A percentile compares a stretch with the other conserved stretches of the same genome.
These are phyloP conservation scores for Fraxinus dipetala DNA, from an alignment of 305 asterid genomes.

Conservation along the genomic window DNA sequence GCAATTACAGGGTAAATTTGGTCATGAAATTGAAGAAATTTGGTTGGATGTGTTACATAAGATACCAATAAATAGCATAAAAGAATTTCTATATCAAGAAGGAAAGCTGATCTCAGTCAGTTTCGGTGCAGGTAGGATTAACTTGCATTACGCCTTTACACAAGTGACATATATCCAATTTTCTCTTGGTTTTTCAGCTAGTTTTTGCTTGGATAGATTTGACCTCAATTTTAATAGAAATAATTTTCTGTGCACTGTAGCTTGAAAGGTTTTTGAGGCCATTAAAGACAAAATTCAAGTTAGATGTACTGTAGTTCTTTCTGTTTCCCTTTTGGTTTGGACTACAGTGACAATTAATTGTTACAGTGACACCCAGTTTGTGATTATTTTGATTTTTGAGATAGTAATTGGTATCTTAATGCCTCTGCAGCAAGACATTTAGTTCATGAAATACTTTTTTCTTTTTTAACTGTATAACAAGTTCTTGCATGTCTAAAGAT, in stretches of 20 bases:
- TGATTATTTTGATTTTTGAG: not conserved
- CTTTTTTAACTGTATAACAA: not conserved
- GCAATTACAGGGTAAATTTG: constrained; percentile 33
- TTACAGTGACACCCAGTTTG: not conserved
- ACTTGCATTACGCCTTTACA: not conserved
- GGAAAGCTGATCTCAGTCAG: constrained; percentile 79
- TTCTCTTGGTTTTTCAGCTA: not conserved
- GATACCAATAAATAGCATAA: constrained; percentile 56
- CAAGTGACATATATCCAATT: not conserved
- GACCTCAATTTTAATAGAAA: not conserved
- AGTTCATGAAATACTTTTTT: not conserved
- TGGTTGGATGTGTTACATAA: constrained; percentile 83
- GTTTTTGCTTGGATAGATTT: not conserved
- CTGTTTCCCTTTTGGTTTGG: not conserved
- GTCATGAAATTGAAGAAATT: constrained; percentile 52
- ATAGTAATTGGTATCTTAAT: not conserved
- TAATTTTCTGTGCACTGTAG: not conserved
- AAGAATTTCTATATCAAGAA: constrained; percentile 75
- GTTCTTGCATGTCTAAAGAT: not conserved
- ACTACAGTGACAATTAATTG: not conserved
- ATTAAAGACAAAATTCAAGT: not conserved
- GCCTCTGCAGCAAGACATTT: not conserved
- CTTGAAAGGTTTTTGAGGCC: not conserved
- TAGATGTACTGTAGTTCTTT: not conserved
- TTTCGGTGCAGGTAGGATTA: constrained; percentile 75